Evolutionary conservation across 2,329 filamentous ascomycete genomes (phyloP).

Genomic region (Cryphonectria radicalis): DNA sequence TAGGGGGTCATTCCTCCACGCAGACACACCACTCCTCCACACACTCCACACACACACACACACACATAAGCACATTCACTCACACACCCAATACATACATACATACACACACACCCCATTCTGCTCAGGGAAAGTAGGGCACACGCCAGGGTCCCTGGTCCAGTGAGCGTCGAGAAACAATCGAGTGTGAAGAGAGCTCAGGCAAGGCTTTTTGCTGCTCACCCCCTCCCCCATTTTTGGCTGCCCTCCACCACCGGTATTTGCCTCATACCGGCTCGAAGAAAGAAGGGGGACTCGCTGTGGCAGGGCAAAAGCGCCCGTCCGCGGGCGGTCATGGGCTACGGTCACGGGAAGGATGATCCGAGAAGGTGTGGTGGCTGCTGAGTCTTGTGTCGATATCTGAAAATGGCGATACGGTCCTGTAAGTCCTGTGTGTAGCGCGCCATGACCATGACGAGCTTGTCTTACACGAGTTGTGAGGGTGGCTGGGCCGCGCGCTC

Average conservation of each 20-base stretch:
- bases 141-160: not conserved
- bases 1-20: not conserved
- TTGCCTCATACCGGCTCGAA: slow-evolving; percentile 14
- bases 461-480: slow-evolving; percentile 5
- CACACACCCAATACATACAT: not conserved
- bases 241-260: not conserved
- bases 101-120: not conserved
- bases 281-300: not conserved
- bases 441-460: not conserved
- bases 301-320: not conserved
- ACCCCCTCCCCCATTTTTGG: not conserved
- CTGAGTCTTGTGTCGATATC: slow-evolving; percentile 7
- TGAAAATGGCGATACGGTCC: not conserved
- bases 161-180: not conserved
- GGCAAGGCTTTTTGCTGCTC: not conserved
- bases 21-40: not conserved
- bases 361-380: slow-evolving; percentile 22
- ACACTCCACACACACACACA: not conserved
- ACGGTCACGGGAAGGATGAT: slow-evolving; percentile 24
- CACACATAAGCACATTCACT: not conserved
- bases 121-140: not conserved
- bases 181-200: not conserved
- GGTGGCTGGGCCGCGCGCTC: not conserved
- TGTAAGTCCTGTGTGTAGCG: not conserved
- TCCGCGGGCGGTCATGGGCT: slow-evolving; percentile 22